Evolutionary conservation across 208 protist genomes (phyloP).

Genomic region (Leishmania martiniquensis): DNA sequence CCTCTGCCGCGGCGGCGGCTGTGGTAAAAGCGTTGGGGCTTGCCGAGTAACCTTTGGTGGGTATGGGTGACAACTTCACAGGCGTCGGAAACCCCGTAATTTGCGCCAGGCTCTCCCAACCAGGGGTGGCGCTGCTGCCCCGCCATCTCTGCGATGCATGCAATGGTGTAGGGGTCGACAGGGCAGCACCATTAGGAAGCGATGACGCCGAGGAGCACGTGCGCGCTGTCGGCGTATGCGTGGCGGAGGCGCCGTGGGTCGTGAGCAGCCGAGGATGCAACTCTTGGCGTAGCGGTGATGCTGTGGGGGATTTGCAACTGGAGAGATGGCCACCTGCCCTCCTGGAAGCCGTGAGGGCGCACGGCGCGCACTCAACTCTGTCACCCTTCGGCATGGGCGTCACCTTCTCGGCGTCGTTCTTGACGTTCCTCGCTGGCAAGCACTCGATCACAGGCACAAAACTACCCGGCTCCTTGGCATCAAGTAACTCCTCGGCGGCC

Average conservation of each 20-base stretch:
- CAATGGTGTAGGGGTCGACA: slow-evolving; percentile 6
- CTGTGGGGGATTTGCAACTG: not conserved
- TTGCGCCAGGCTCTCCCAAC: slow-evolving; percentile 24
- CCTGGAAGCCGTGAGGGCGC: not conserved
- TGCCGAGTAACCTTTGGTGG: slow-evolving; percentile 36
- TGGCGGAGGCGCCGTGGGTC: not conserved
- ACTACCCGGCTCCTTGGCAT: not conserved
- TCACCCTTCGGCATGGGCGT: no score
- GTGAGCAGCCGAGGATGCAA: slow-evolving; percentile 10
- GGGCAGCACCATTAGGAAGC: not conserved
- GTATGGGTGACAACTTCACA: slow-evolving; percentile 62
- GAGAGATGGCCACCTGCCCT: not conserved
- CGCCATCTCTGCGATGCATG: slow-evolving; percentile 8
- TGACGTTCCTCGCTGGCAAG: not conserved
- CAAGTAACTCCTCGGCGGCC: not conserved
- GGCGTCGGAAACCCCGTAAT: slow-evolving; percentile 62
- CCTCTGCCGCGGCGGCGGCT: not conserved
- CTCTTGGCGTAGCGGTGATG: slow-evolving; percentile 10
- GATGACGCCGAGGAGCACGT: not conserved
- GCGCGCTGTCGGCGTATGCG: slow-evolving; percentile 16
- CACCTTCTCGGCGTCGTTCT: not conserved
- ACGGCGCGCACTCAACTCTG: not conserved
- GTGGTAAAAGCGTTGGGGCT: not conserved
- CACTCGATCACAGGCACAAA: not conserved
- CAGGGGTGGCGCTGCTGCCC: slow-evolving; percentile 1